Percentiles rank a stretch among this genome's conserved stretches.
Evolutionary conservation across 1,284 basidiomycete genomes (phyloP).

Genomic region (Irpex lacteus): DNA sequence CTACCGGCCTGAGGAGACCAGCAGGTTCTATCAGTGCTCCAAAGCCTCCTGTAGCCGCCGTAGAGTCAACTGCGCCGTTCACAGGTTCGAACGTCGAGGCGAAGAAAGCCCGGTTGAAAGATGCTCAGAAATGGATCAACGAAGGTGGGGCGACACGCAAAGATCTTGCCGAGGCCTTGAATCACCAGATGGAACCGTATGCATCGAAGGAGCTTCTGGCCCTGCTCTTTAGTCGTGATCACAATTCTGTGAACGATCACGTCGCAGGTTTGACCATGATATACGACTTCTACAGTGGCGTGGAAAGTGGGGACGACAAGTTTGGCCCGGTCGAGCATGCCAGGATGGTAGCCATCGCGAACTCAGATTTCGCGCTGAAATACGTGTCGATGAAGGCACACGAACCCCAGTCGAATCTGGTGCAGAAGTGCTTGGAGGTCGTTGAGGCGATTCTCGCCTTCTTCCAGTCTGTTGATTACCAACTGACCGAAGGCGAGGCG

Average conservation of each 20-base stretch:
- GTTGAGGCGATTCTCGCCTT: slow-evolving; percentile 79
- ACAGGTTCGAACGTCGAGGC: slow-evolving; percentile 68
- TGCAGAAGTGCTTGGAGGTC: slow-evolving; percentile 88
- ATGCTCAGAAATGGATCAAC: slow-evolving; percentile 80
- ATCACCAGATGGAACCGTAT: slow-evolving; percentile 89
- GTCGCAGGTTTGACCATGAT: slow-evolving; percentile 75
- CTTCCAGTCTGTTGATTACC: slow-evolving; percentile 69
- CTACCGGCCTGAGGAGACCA: slow-evolving; percentile 48
- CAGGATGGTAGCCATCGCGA: slow-evolving; percentile 78
- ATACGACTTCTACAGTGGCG: slow-evolving; percentile 70
- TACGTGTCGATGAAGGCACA: slow-evolving; percentile 91
- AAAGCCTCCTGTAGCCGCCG: slow-evolving; percentile 29
- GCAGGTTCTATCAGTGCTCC: slow-evolving; percentile 27
- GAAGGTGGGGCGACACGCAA: slow-evolving; percentile 80
- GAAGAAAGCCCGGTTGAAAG: slow-evolving; percentile 78
- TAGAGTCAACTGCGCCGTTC: slow-evolving; percentile 53
- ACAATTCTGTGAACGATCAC: slow-evolving; percentile 93
- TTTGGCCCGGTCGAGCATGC: slow-evolving; percentile 55
- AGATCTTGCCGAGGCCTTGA: slow-evolving; percentile 85
- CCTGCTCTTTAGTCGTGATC: slow-evolving; percentile 92
- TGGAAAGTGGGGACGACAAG: slow-evolving; percentile 57
- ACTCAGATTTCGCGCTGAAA: slow-evolving; percentile 91
- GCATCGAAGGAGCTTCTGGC: slow-evolving; percentile 75
- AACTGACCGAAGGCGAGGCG: slow-evolving; percentile 88
- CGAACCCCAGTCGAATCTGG: slow-evolving; percentile 91